phyloP scores from a whole-genome alignment of 441 rosid species.

The Breynia disticha region DNA sequence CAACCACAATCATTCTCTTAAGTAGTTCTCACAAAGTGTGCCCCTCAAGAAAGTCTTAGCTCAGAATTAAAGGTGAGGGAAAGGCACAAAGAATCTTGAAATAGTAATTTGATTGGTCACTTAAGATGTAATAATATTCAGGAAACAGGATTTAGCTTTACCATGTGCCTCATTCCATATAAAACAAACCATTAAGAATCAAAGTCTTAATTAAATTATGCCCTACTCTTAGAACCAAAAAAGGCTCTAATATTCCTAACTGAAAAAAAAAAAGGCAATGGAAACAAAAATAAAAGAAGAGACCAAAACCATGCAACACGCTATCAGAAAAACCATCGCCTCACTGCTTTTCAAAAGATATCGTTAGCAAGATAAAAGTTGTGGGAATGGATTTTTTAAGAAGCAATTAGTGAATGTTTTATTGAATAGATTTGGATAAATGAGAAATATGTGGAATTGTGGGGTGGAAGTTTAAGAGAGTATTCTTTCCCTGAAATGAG shows the following conservation, averaged over 20 bases:
- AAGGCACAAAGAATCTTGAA: not conserved
- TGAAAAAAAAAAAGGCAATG: not conserved
- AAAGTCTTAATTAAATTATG: no score
- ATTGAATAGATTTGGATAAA: no score
- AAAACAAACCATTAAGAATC: not conserved
- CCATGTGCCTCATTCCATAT: not conserved
- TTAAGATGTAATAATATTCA: not conserved
- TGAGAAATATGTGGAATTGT: no score
- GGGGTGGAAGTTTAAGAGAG: not conserved
- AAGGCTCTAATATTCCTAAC: not conserved
- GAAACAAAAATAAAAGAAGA: not conserved
- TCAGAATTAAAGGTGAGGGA: not conserved
- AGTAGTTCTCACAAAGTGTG: no score
- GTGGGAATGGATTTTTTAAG: no score
- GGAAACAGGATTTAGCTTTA: not conserved
- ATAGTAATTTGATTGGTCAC: not conserved
- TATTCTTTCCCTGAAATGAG: slow-evolving; percentile 29
- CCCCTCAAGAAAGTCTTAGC: no score
- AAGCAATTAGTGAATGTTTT: no score
- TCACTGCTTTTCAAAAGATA: no score
- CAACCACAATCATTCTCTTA: no score
- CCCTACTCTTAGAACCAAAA: not conserved
- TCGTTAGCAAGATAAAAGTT: no score
- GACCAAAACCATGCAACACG: not conserved
- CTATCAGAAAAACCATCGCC: not conserved